Percentiles rank a stretch among this genome's conserved stretches.
phyloP scores from a whole-genome alignment of 139 green algal genomes.

The Chloropicon primus region DNA sequence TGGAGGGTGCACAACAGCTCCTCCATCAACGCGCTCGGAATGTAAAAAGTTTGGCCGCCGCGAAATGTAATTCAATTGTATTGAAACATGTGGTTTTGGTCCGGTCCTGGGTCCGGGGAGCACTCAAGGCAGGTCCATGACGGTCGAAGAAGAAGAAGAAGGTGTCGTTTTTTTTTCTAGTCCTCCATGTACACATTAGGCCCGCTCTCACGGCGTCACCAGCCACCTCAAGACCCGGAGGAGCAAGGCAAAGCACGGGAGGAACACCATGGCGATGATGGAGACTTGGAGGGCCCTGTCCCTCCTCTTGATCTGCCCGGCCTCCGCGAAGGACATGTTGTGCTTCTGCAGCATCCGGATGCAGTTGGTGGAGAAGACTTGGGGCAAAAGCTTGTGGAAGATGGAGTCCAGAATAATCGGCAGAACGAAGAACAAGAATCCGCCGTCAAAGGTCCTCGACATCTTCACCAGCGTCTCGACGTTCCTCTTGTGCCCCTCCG shows the following conservation, averaged over 20 bases:
- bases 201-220: not conserved
- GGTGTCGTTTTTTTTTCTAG: not conserved
- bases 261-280: not conserved
- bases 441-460: conserved; percentile 25
- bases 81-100: too few relatives aligned
- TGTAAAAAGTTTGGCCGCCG: too few relatives aligned
- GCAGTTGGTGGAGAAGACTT: conserved; percentile 16
- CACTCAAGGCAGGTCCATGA: too few relatives aligned
- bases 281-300: conserved; percentile 7
- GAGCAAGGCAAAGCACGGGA: not conserved
- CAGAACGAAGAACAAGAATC: conserved; percentile 32
- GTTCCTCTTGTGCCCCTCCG: conserved; percentile 15
- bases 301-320: conserved; percentile 2
- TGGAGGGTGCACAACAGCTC: conserved; percentile 93
- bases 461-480: conserved; percentile 32
- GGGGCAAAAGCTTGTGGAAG: conserved; percentile 20
- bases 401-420: conserved; percentile 35
- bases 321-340: not conserved
- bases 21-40: conserved; percentile 37
- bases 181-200: too few relatives aligned
- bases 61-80: too few relatives aligned
- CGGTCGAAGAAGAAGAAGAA: not conserved
- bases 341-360: conserved; percentile 12
- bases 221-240: not conserved
- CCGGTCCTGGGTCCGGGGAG: too few relatives aligned